Evolutionary conservation across 2,329 filamentous ascomycete species (phyloP).

Genomic region (Diaporthe sp.): DNA sequence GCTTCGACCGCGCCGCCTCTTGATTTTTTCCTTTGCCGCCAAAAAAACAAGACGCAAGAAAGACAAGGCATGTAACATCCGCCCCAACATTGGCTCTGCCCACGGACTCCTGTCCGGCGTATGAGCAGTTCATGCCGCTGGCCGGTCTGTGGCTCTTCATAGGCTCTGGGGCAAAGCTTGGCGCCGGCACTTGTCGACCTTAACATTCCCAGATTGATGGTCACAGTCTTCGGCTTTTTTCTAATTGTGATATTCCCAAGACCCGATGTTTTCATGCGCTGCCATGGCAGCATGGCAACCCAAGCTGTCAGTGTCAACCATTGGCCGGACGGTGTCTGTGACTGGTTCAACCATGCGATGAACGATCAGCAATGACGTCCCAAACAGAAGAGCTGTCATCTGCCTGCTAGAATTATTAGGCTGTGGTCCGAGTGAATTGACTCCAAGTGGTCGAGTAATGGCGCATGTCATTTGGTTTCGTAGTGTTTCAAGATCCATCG

Average conservation of each 20-base stretch:
- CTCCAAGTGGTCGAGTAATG: constrained; percentile 8
- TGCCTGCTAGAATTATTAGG: background rate
- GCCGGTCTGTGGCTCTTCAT: background rate
- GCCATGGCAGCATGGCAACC: background rate
- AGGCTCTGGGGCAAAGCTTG: constrained; percentile 18
- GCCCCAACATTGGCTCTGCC: constrained; percentile 4
- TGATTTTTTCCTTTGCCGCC: background rate
- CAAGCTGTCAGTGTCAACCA: constrained; percentile 20
- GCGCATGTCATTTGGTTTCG: constrained; percentile 13
- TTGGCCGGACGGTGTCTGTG: background rate
- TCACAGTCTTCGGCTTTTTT: background rate
- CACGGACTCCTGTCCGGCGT: constrained; percentile 6
- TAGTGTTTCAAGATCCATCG: constrained; percentile 21
- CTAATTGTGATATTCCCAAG: constrained; percentile 30
- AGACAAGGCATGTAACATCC: background rate
- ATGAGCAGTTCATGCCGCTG: background rate
- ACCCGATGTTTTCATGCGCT: constrained; percentile 20
- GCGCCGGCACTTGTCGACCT: constrained; percentile 18
- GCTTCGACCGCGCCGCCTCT: background rate
- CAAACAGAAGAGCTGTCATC: background rate
- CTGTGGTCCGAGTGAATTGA: background rate
- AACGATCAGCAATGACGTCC: constrained; percentile 24
- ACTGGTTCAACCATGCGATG: constrained; percentile 7
- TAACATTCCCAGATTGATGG: background rate
- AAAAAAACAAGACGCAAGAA: background rate